Percentiles rank a stretch among this genome's conserved stretches.
These are phyloP conservation scores for Sporisorium scitamineum DNA, from an alignment of 1,284 basidiomycete species.

Conservation along the genomic window DNA sequence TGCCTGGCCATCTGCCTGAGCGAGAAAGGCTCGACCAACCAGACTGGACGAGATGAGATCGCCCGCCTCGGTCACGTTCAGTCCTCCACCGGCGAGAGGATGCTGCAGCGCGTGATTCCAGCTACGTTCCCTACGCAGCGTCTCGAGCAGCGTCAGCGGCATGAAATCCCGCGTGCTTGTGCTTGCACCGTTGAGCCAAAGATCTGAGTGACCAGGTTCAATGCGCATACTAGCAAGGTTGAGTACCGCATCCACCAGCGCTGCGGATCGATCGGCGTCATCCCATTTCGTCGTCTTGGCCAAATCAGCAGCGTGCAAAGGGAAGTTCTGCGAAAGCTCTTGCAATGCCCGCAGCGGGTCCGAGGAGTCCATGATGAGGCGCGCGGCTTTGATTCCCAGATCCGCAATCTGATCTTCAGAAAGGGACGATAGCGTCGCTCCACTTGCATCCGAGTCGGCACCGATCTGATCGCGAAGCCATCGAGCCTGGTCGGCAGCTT, in stretches of 20 bases:
- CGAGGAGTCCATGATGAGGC: constrained; percentile 47
- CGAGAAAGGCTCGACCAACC: constrained; percentile 41
- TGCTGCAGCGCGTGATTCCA: constrained; percentile 72
- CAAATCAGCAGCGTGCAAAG: constrained; percentile 50
- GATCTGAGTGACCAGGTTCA: constrained; percentile 49
- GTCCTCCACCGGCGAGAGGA: constrained; percentile 76
- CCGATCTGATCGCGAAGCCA: constrained; percentile 45
- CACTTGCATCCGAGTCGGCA: constrained; percentile 3
- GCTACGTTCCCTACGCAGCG: constrained; percentile 78
- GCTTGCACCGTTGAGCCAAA: constrained; percentile 65
- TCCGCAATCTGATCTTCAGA: constrained; percentile 30
- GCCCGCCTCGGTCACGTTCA: constrained; percentile 78
- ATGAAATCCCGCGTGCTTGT: constrained; percentile 39
- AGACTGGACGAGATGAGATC: constrained; percentile 73
- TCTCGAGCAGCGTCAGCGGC: constrained; percentile 44
- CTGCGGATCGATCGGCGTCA: constrained; percentile 18
- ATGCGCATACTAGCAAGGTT: constrained; percentile 36
- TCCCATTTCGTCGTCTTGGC: constrained; percentile 46
- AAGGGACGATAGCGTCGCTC: constrained; percentile 21
- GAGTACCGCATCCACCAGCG: constrained; percentile 41
- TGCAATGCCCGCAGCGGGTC: constrained; percentile 62
- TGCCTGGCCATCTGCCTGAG: constrained; percentile 17
- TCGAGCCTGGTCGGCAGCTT: constrained; percentile 8
- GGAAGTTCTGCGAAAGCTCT: constrained; percentile 65
- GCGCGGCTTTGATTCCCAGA: constrained; percentile 53